Evolutionary conservation across 176 grass and related monocot species (phyloP).

Genomic region (Oryza meridionalis): DNA sequence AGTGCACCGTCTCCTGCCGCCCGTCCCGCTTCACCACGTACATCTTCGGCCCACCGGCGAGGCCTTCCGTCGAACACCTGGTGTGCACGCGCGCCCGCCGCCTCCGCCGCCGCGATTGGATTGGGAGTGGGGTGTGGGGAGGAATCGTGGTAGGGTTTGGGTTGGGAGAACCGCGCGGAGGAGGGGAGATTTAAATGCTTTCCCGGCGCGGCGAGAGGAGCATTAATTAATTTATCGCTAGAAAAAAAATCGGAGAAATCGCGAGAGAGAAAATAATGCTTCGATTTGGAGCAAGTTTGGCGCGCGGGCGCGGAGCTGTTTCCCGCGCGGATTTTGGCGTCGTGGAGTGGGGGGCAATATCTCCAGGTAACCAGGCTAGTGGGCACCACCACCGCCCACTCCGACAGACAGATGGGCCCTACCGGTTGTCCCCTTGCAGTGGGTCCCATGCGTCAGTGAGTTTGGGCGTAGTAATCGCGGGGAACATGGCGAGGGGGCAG

Average conservation of each 20-base stretch:
- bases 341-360: not conserved
- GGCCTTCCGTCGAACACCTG: constrained; percentile 62
- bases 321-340: constrained; percentile 51
- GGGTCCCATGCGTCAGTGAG: too few relatives aligned
- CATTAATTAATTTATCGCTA: constrained; percentile 26
- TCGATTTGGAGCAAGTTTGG: constrained; percentile 33
- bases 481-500: not conserved
- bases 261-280: not conserved
- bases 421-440: not conserved
- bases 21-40: constrained; percentile 97
- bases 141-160: constrained; percentile 31
- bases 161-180: constrained; percentile 2
- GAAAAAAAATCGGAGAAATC: not conserved
- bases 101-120: not conserved
- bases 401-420: not conserved
- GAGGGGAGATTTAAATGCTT: constrained; percentile 47
- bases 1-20: constrained; percentile 86
- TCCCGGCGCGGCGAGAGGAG: constrained; percentile 41
- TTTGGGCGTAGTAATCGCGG: too few relatives aligned
- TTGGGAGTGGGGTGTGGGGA: not conserved
- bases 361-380: not conserved
- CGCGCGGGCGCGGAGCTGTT: constrained; percentile 37
- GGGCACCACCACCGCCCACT: too few relatives aligned
- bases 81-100: constrained; percentile 10
- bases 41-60: constrained; percentile 46